Evolutionary conservation across 768 basidiomycete genomes (phyloP).

Genomic region (Termitomyces sp.): DNA sequence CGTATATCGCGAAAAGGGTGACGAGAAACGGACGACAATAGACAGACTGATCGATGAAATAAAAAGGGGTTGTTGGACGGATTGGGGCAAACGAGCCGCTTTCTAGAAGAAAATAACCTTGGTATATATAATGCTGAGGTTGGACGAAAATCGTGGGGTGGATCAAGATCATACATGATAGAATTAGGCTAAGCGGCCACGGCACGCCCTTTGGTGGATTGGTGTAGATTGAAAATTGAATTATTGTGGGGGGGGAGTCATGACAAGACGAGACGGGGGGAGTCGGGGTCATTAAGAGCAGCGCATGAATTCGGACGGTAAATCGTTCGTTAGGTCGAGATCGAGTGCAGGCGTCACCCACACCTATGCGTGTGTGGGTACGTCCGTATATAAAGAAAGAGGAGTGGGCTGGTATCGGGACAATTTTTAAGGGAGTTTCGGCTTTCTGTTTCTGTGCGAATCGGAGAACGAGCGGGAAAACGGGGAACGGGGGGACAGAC

Average conservation of each 20-base stretch:
- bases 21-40: conserved; percentile 3
- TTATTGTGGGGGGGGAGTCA: conserved; percentile 34
- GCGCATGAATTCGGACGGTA: conserved; percentile 33
- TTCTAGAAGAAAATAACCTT: neutral
- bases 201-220: conserved; percentile 13
- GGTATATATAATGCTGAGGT: neutral
- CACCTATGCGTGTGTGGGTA: neutral
- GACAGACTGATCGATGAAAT: neutral
- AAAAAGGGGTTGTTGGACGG: neutral
- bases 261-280: conserved; percentile 34
- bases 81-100: neutral
- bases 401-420: neutral
- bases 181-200: conserved; percentile 3
- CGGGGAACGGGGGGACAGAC: conserved; percentile 1
- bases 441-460: conserved; percentile 27
- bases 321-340: conserved; percentile 28
- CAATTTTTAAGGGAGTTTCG: conserved; percentile 22
- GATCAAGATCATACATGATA: conserved; percentile 5
- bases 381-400: conserved; percentile 14
- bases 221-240: conserved; percentile 13
- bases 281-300: conserved; percentile 51
- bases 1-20: conserved; percentile 7
- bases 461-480: conserved; percentile 5
- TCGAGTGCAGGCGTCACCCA: conserved; percentile 19
- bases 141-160: neutral